phyloP scores from a whole-genome alignment of 805 yeast genomes.

The Nakazawaea wyomingensis region DNA sequence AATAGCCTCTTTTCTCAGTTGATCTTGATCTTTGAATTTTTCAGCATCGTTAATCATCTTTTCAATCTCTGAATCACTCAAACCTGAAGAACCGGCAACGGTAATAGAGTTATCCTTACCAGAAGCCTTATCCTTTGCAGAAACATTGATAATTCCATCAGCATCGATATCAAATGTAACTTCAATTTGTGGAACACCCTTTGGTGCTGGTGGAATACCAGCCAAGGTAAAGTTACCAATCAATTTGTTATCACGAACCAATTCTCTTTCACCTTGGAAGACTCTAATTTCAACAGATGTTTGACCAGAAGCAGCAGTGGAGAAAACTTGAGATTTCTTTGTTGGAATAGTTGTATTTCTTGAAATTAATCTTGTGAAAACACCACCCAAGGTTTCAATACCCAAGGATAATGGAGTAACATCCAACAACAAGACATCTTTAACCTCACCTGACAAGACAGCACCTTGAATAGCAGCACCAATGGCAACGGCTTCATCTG shows the following conservation, averaged over 20 bases:
- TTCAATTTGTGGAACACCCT: conserved; percentile 92
- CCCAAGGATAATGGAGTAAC: conserved; percentile 88
- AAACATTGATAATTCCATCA: conserved; percentile 82
- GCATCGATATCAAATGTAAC: conserved; percentile 96
- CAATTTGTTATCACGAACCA: conserved; percentile 95
- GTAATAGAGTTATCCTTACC: conserved; percentile 73
- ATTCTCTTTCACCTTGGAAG: conserved; percentile 99
- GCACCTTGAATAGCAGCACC: conserved; percentile 93
- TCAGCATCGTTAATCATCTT: conserved; percentile 63
- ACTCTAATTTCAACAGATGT: conserved; percentile 96
- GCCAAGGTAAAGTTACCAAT: conserved; percentile 94
- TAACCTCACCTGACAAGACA: conserved; percentile 75
- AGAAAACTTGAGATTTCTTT: conserved; percentile 92
- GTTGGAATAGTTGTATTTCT: conserved; percentile 97
- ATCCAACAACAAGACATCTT: conserved; percentile 71
- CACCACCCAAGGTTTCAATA: conserved; percentile 98
- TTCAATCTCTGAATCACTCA: conserved; percentile 64
- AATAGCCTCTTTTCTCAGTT: conserved; percentile 50
- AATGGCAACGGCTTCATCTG: conserved; percentile 90
- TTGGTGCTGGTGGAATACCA: conserved; percentile 94
- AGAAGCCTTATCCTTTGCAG: conserved; percentile 75
- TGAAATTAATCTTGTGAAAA: conserved; percentile 84
- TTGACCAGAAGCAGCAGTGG: conserved; percentile 95
- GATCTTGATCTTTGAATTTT: conserved; percentile 55
- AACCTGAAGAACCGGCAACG: conserved; percentile 64